Conservation (phyloP, 2,329 filamentous ascomycete genomes). For the Pseudogymnoascus pannorum region DNA sequence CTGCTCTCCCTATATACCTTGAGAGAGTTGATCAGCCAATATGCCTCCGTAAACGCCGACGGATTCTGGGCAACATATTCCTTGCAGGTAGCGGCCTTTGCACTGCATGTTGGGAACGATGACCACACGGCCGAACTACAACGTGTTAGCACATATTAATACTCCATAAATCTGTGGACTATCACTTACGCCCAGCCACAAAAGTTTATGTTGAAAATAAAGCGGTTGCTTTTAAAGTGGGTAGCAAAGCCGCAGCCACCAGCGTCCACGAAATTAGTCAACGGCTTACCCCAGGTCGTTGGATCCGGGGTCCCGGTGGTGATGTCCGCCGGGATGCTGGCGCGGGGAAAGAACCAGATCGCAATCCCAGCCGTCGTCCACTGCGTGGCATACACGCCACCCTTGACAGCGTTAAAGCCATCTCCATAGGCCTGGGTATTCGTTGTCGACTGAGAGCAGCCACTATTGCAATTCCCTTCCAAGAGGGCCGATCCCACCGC, state of each 20-base stretch:
- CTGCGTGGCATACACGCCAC: conserved; percentile 44
- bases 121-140: neutral
- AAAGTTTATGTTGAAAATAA: conserved; percentile 77
- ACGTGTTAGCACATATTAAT: neutral
- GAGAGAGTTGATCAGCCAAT: conserved; percentile 27
- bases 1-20: conserved; percentile 18
- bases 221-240: conserved; percentile 65
- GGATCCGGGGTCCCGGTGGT: conserved; percentile 36
- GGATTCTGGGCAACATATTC: conserved; percentile 33
- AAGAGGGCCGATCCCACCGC: conserved; percentile 43
- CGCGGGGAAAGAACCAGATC: conserved; percentile 45
- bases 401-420: conserved; percentile 43
- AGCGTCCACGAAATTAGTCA: conserved; percentile 32
- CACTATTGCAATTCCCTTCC: conserved; percentile 38
- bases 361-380: conserved; percentile 38
- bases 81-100: conserved; percentile 56
- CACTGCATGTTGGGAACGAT: conserved; percentile 41
- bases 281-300: conserved; percentile 37
- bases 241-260: conserved; percentile 60
- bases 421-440: conserved; percentile 39
- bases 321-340: conserved; percentile 38
- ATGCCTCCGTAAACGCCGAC: conserved; percentile 24
- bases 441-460: conserved; percentile 26
- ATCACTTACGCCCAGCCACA: conserved; percentile 53
- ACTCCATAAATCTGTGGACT: neutral